Evolutionary conservation across 2,329 filamentous ascomycete genomes (phyloP).

Genomic region (Cryoendolithus antarcticus): DNA sequence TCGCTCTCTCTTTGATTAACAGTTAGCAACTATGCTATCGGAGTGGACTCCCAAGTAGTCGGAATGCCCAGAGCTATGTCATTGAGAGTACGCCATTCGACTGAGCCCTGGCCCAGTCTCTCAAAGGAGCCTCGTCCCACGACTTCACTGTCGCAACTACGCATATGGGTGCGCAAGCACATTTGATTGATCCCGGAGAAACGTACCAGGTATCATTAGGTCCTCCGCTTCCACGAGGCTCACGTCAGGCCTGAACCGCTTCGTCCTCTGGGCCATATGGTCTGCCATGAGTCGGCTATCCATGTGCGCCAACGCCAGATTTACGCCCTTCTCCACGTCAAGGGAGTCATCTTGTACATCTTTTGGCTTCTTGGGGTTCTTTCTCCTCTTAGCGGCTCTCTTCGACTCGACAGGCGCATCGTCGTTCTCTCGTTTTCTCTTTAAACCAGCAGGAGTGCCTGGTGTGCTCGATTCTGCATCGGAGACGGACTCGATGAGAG

Average conservation of each 20-base stretch:
- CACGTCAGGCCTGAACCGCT: constrained; percentile 65
- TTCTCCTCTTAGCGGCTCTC: constrained; percentile 34
- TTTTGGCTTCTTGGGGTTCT: constrained; percentile 44
- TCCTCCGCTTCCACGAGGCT: constrained; percentile 78
- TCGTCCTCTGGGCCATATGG: constrained; percentile 67
- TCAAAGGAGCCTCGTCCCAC: no score
- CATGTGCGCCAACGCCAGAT: constrained; percentile 70
- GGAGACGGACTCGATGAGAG: constrained; percentile 32
- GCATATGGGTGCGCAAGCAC: neutral
- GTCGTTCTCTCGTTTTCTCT: constrained; percentile 22
- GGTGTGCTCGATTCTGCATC: constrained; percentile 18
- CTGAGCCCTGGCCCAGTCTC: no score
- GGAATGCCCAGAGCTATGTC: no score
- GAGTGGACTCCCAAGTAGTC: no score
- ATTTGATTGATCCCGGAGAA: neutral
- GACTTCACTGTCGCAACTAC: no score
- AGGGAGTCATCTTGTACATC: constrained; percentile 52
- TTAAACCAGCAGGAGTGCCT: constrained; percentile 26
- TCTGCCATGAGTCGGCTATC: constrained; percentile 74
- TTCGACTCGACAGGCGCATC: constrained; percentile 24
- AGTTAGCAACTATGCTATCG: neutral
- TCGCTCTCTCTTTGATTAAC: constrained; percentile 47
- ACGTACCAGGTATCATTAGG: constrained; percentile 61
- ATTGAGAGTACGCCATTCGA: no score
- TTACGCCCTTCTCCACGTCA: constrained; percentile 45